Conservation (phyloP, 1,284 basidiomycete species). For the Trichosporon asahii region DNA sequence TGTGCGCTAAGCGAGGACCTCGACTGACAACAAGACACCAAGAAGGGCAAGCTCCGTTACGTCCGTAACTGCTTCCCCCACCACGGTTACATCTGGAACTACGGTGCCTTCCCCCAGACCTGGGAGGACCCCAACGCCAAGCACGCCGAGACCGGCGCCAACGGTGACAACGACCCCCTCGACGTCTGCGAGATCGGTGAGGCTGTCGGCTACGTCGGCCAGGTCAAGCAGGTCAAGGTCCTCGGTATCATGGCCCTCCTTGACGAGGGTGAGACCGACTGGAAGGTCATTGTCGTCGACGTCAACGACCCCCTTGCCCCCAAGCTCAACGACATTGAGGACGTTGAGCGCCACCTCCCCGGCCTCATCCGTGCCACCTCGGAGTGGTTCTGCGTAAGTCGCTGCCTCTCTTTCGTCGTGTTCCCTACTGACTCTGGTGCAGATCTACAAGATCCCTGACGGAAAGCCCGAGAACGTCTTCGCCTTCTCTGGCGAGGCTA, state of each 20-base stretch:
- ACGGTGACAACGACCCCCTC: conserved; percentile 98
- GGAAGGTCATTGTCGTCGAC: conserved; percentile 98
- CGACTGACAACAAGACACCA: conserved; percentile 43
- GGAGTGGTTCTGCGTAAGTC: conserved; percentile 71
- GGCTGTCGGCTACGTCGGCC: conserved; percentile 93
- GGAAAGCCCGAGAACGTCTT: conserved; percentile 99
- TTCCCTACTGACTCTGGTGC: too few relatives aligned
- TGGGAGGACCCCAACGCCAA: conserved; percentile 91
- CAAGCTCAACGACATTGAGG: conserved; percentile 98
- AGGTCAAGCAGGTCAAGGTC: conserved; percentile 99
- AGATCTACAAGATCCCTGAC: conserved; percentile 95
- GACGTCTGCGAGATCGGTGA: conserved; percentile 99
- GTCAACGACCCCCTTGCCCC: conserved; percentile 92
- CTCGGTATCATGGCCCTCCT: conserved; percentile 99
- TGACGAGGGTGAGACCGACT: conserved; percentile 97
- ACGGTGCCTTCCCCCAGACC: conserved; percentile 95
- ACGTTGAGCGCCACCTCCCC: conserved; percentile 96
- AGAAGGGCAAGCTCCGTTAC: conserved; percentile 82
- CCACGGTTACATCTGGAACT: conserved; percentile 89
- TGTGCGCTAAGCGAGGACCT: not conserved
- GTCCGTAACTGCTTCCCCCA: conserved; percentile 99
- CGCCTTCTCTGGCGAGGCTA: conserved; percentile 98
- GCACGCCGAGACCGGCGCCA: conserved; percentile 97
- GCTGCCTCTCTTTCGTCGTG: too few relatives aligned
- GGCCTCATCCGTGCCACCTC: conserved; percentile 95